Conservation (phyloP, 164 flowering plant genomes). For the Stephania yunnanensis region DNA sequence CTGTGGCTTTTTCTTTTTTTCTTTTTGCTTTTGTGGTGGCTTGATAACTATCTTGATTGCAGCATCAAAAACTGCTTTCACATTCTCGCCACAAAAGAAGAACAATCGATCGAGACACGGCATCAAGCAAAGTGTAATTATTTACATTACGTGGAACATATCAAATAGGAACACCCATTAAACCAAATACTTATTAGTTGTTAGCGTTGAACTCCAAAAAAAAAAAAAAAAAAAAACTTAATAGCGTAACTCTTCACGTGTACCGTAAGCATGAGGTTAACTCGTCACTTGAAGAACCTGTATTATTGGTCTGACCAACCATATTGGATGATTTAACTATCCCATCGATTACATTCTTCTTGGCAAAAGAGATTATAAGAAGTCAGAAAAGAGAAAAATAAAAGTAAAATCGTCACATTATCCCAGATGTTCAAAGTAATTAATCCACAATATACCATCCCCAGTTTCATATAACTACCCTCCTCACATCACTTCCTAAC, state of each 20-base stretch:
- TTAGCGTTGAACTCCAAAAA: too few species aligned
- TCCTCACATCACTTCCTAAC: too few species aligned
- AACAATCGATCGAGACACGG: neutral
- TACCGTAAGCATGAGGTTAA: neutral
- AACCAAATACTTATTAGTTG: too few species aligned
- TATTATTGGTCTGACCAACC: neutral
- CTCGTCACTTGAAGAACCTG: neutral
- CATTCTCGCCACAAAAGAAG: constrained; percentile 54
- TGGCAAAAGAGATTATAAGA: neutral
- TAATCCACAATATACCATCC: too few species aligned
- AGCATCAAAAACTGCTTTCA: constrained; percentile 99
- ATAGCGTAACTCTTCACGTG: neutral
- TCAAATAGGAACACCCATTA: neutral
- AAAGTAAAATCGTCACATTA: neutral
- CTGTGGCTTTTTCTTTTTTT: constrained; percentile 67
- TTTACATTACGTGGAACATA: neutral
- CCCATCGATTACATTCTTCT: neutral
- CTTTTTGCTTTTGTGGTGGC: constrained; percentile 75
- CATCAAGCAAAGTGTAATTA: neutral
- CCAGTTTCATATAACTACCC: too few species aligned
- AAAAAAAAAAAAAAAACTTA: neutral
- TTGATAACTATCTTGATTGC: constrained; percentile 89
- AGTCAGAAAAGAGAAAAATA: neutral
- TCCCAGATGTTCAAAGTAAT: neutral
- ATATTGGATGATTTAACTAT: neutral